Percentiles rank a stretch among this genome's conserved stretches.
Evolutionary conservation across 768 basidiomycete genomes (phyloP).

Genomic region (Dentipellis fragilis): DNA sequence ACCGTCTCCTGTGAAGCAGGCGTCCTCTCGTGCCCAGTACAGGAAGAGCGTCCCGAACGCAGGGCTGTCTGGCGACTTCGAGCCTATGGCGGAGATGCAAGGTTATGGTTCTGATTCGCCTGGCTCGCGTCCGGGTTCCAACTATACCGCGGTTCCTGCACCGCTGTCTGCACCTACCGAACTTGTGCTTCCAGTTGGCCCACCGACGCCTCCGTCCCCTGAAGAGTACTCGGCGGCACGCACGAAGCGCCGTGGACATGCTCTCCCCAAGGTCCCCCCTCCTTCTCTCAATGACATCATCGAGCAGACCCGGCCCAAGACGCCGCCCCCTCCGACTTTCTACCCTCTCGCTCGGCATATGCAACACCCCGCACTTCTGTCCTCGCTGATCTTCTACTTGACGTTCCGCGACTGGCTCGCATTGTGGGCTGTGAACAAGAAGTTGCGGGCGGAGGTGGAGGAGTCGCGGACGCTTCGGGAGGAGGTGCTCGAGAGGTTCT

Average conservation of each 20-base stretch:
- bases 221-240: slow-evolving; percentile 32
- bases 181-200: slow-evolving; percentile 6
- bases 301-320: slow-evolving; percentile 14
- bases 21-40: too few relatives aligned
- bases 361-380: slow-evolving; percentile 40
- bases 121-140: too few relatives aligned
- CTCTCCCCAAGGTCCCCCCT: slow-evolving; percentile 30
- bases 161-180: too few relatives aligned
- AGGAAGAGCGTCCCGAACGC: too few relatives aligned
- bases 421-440: slow-evolving; percentile 47
- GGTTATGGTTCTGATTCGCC: too few relatives aligned
- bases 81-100: too few relatives aligned
- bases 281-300: slow-evolving; percentile 22
- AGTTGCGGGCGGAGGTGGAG: slow-evolving; percentile 38
- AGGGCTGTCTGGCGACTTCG: too few relatives aligned
- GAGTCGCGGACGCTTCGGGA: slow-evolving; percentile 46
- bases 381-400: slow-evolving; percentile 44
- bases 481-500: slow-evolving; percentile 54
- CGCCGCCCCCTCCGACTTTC: slow-evolving; percentile 9
- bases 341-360: slow-evolving; percentile 54
- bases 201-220: slow-evolving; percentile 19
- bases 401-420: slow-evolving; percentile 67
- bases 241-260: slow-evolving; percentile 28
- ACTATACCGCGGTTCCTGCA: too few relatives aligned
- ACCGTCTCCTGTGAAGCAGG: too few relatives aligned